Evolutionary conservation across 2,329 filamentous ascomycete genomes (phyloP), one percentile per base, ranked within the genome.

Genomic region (Ambrosiella xylebori): DNA sequence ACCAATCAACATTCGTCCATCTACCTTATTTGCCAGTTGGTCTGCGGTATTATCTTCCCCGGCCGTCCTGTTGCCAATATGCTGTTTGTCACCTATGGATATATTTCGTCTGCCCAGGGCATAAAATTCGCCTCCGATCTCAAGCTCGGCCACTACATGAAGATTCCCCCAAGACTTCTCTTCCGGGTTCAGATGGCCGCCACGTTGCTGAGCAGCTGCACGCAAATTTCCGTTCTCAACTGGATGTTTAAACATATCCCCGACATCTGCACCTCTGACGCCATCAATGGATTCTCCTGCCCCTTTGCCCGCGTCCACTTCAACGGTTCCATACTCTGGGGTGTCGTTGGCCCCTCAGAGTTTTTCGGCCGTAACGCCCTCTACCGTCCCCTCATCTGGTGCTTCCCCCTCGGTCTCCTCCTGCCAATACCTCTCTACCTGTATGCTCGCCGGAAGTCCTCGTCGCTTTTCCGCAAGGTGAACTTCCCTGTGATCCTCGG

Each of bases 81-180:
- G 88, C 86, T 94, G 40, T 95, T 94, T 65, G 87, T 91, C 53
- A 93, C 87, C 0, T 95, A 93, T 67, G 88, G 87, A 61, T 94
- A 93, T 69, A 93, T 93, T 66, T 89, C 86, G 3, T 90, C 86
- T 0, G 86, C 87, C 0, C 88, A 95, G 71, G 88, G 88, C 36
- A 85, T 94, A 68, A 93, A 94, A 66, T 95, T 94, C 66, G 85
- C 86, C 1, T 84, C 86, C 1, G 88, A 95, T 67, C 76, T 95
- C 55, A 95, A 95, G 69, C 78, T 95, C 0, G 88, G 86, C 11
- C 85, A 90, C 66, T 90, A 91, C 70, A 89, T 90, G 85, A 89
- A 90, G 69, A 86, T 91, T 12, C 86, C 86, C 1, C 86, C 86
- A 0, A 78, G 84, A n/a, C 82, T 85, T 54, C 75, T 89, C 52